phyloP scores from a whole-genome alignment of 139 green algal genomes.

The Coelastrella sp. region DNA sequence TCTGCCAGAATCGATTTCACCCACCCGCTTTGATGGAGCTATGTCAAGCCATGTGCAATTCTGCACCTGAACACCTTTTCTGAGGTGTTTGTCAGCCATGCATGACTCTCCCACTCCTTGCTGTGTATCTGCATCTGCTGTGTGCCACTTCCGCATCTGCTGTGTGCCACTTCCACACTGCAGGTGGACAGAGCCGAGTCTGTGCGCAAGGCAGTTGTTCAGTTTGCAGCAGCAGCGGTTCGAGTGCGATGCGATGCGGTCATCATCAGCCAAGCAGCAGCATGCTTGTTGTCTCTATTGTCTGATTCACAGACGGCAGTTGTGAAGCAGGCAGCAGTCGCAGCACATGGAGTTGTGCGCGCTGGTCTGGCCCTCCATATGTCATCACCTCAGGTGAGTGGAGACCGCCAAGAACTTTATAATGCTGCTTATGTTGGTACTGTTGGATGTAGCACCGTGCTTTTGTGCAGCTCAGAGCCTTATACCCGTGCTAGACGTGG shows the following conservation, averaged over 20 bases:
- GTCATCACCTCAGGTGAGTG: constrained; percentile 14
- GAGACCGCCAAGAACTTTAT: background rate
- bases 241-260: background rate
- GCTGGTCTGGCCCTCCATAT: constrained; percentile 11
- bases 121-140: too few relatives aligned
- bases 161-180: background rate
- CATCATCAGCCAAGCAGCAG: constrained; percentile 1
- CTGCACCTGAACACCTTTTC: too few relatives aligned
- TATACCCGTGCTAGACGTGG: too few relatives aligned
- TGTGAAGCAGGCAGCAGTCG: constrained; percentile 38
- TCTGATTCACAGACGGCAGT: constrained; percentile 25
- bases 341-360: constrained; percentile 23
- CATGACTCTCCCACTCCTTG: too few relatives aligned
- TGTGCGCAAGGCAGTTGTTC: constrained; percentile 51
- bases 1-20: too few relatives aligned
- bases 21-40: too few relatives aligned
- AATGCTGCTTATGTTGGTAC: too few relatives aligned
- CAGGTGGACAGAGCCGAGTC: constrained; percentile 56
- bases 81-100: too few relatives aligned
- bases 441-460: too few relatives aligned
- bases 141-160: too few relatives aligned
- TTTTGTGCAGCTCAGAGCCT: too few relatives aligned
- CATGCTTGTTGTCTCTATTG: constrained; percentile 43
- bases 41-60: too few relatives aligned
- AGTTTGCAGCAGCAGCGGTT: constrained; percentile 51